Percentiles rank a stretch among this genome's conserved stretches.
phyloP scores from a whole-genome alignment of 2,329 filamentous ascomycete species.

The Fusarium succisae region DNA sequence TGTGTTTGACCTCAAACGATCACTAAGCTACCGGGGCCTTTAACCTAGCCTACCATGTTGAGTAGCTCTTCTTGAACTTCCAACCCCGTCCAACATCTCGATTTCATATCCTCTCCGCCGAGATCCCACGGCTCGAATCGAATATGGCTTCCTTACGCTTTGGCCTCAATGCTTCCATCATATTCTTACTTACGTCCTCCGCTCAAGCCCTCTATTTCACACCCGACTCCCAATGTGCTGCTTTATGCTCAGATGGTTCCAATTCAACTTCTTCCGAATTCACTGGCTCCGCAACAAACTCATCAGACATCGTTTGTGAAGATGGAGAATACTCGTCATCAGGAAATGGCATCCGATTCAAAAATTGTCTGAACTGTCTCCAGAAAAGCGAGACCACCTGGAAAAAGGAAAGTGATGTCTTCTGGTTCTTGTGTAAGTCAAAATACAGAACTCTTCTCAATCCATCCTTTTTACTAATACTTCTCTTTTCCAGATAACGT shows the following conservation, averaged over 20 bases:
- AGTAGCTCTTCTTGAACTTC: neutral
- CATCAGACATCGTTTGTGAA: slow-evolving; percentile 58
- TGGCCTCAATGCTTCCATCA: neutral
- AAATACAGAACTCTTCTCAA: no score
- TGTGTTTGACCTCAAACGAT: neutral
- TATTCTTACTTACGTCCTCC: neutral
- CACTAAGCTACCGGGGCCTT: neutral
- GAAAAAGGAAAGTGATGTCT: slow-evolving; percentile 33
- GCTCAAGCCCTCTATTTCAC: slow-evolving; percentile 49
- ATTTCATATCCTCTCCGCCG: neutral
- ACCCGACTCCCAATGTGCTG: slow-evolving; percentile 61
- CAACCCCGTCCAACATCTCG: neutral
- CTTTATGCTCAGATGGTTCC: slow-evolving; percentile 55
- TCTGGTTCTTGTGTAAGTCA: slow-evolving; percentile 59
- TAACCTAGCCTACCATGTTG: slow-evolving; percentile 7
- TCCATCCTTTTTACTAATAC: no score
- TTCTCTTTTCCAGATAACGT: slow-evolving; percentile 47
- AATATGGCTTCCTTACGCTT: neutral
- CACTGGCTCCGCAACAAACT: slow-evolving; percentile 52
- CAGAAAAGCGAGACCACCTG: slow-evolving; percentile 51
- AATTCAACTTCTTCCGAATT: slow-evolving; percentile 47
- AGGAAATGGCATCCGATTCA: slow-evolving; percentile 56
- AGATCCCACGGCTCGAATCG: neutral
- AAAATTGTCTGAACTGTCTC: slow-evolving; percentile 58
- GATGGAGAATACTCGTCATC: slow-evolving; percentile 51